These are phyloP conservation scores for Phytophthora macrochlamydospora DNA, from an alignment of 352 stramenopile species.

Conservation along the genomic window DNA sequence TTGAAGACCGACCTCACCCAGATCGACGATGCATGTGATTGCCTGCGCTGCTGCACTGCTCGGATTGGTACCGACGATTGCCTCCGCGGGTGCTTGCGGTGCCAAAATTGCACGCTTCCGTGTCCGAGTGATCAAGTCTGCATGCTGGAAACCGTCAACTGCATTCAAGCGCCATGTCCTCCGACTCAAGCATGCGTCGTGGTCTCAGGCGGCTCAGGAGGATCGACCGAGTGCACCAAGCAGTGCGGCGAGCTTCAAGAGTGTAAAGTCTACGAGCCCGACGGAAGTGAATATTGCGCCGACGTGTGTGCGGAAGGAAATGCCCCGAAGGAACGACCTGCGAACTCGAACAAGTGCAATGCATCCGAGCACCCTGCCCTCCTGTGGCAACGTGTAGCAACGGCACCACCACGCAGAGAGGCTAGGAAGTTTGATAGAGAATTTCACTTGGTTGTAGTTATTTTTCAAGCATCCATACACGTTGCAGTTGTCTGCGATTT, in stretches of 20 bases:
- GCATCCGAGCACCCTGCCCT: conserved; percentile 17
- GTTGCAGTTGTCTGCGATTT: not conserved
- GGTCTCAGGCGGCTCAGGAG: conserved; percentile 1
- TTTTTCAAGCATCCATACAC: not conserved
- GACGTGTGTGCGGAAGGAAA: conserved; percentile 9
- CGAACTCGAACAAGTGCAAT: conserved; percentile 21
- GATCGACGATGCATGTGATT: not conserved
- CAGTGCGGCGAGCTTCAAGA: conserved; percentile 13
- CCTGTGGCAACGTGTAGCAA: conserved; percentile 12
- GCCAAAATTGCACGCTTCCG: conserved; percentile 14
- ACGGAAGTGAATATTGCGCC: conserved; percentile 19
- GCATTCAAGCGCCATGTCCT: conserved; percentile 10
- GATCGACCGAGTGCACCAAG: conserved; percentile 4
- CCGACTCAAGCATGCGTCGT: conserved; percentile 16
- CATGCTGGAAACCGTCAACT: conserved; percentile 11
- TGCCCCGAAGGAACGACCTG: conserved; percentile 10
- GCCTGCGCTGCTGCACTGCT: not conserved
- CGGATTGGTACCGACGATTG: not conserved
- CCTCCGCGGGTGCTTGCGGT: not conserved
- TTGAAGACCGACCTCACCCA: too few species aligned
- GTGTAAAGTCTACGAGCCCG: conserved; percentile 13
- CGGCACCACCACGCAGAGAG: not conserved
- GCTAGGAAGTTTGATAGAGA: not conserved
- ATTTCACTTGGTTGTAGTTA: not conserved
- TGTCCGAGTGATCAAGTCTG: conserved; percentile 7